phyloP scores from a whole-genome alignment of 2,329 filamentous ascomycete species.

The Penicillium decumbens region DNA sequence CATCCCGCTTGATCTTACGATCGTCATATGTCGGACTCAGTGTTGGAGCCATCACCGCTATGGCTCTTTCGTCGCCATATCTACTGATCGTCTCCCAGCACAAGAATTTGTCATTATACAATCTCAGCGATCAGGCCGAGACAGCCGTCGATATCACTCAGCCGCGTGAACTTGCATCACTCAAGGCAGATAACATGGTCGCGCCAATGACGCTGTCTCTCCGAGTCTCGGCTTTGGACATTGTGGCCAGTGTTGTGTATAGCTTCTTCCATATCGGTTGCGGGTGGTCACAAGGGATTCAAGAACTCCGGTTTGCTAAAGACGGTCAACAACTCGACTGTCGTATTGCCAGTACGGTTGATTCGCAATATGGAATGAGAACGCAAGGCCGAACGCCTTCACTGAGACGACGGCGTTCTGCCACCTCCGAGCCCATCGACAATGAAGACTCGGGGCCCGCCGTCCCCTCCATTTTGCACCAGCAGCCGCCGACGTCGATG shows the following conservation, averaged over 20 bases:
- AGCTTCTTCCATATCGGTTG: conserved; percentile 69
- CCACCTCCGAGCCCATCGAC: conserved; percentile 21
- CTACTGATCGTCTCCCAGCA: conserved; percentile 71
- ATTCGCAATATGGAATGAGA: conserved; percentile 35
- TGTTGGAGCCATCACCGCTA: conserved; percentile 62
- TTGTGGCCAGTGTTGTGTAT: conserved; percentile 82
- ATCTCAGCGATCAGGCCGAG: conserved; percentile 42
- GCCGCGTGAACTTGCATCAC: conserved; percentile 63
- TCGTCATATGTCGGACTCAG: conserved; percentile 60
- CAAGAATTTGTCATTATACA: conserved; percentile 72
- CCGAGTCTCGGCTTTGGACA: conserved; percentile 58
- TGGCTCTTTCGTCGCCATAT: conserved; percentile 71
- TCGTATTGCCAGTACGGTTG: conserved; percentile 38
- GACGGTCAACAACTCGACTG: conserved; percentile 42
- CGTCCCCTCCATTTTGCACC: conserved; percentile 33
- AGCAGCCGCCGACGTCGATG: conserved; percentile 56
- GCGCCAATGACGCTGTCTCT: conserved; percentile 79
- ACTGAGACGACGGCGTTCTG: conserved; percentile 8
- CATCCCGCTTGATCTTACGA: conserved; percentile 44
- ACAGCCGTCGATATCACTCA: conserved; percentile 18
- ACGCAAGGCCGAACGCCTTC: conserved; percentile 8
- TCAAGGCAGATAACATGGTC: conserved; percentile 74
- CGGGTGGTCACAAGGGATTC: conserved; percentile 87
- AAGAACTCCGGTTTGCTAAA: conserved; percentile 69
- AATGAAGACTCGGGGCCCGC: conserved; percentile 13